Conservation (phyloP, 768 basidiomycete genomes). For the Boletus sp. region DNA sequence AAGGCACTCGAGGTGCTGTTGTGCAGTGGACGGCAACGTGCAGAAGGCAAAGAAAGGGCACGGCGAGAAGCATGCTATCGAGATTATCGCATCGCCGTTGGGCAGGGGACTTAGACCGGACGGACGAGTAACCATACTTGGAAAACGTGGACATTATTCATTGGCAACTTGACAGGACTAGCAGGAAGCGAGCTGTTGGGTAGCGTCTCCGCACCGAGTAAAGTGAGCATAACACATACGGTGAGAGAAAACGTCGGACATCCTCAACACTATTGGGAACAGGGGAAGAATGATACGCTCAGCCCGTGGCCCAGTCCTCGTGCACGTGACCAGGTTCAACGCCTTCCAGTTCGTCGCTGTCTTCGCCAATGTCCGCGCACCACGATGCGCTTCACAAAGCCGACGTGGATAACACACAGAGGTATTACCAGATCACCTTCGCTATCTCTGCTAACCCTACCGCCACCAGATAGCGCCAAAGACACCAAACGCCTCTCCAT, state of each 20-base stretch:
- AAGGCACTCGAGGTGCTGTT: background rate
- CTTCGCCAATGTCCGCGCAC: background rate
- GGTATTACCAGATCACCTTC: slow-evolving; percentile 33
- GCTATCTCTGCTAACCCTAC: background rate
- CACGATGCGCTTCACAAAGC: slow-evolving; percentile 82
- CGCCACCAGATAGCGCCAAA: slow-evolving; percentile 42
- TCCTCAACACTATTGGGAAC: too few relatives aligned
- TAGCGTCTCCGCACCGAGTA: background rate
- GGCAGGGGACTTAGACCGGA: background rate
- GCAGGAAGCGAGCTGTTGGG: background rate
- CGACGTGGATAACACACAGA: slow-evolving; percentile 82
- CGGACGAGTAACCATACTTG: background rate
- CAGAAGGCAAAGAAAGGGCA: background rate
- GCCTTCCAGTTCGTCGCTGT: background rate
- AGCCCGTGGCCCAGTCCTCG: too few relatives aligned
- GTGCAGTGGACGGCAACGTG: background rate
- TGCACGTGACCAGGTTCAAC: background rate
- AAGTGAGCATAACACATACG: background rate
- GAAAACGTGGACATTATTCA: background rate
- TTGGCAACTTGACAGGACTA: too few relatives aligned
- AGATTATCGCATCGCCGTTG: background rate
- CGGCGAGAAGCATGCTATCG: background rate
- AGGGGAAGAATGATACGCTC: too few relatives aligned
- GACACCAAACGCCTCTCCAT: slow-evolving; percentile 71
- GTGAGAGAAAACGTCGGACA: background rate